Evolutionary conservation across 2,329 filamentous ascomycete genomes (phyloP).

Genomic region (Fusarium liriodendri): DNA sequence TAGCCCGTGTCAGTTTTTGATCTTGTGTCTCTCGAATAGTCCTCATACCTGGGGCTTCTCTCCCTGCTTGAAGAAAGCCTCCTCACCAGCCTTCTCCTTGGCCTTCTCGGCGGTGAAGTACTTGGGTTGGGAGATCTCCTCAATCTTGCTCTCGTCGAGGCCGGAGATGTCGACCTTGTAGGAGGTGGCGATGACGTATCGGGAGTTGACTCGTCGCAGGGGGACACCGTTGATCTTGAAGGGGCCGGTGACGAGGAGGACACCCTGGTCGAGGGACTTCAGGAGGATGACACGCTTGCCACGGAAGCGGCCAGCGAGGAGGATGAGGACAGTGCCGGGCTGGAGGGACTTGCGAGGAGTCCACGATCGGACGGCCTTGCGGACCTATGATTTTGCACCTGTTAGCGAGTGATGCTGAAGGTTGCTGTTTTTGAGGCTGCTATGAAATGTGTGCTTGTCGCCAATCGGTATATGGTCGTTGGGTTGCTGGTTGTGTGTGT

Average conservation of each 20-base stretch:
- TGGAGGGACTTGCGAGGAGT: slow-evolving; percentile 89
- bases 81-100: slow-evolving; percentile 95
- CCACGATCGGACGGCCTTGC: slow-evolving; percentile 92
- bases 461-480: slow-evolving; percentile 26
- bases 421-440: slow-evolving; percentile 13
- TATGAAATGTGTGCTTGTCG: slow-evolving; percentile 6
- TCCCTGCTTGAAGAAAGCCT: slow-evolving; percentile 99
- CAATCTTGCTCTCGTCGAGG: slow-evolving; percentile 90
- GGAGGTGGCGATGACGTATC: slow-evolving; percentile 93
- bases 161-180: slow-evolving; percentile 86
- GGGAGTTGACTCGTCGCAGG: slow-evolving; percentile 91
- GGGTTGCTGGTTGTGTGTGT: slow-evolving; percentile 18
- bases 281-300: slow-evolving; percentile 99
- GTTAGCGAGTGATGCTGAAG: slow-evolving; percentile 45
- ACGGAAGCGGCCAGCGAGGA: slow-evolving; percentile 99
- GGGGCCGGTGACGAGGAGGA: slow-evolving; percentile 98
- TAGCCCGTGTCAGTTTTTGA: slow-evolving; percentile 46
- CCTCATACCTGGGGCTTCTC: slow-evolving; percentile 92
- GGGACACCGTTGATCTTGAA: slow-evolving; percentile 99
- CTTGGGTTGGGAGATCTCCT: slow-evolving; percentile 78
- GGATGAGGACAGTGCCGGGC: slow-evolving; percentile 97
- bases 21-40: not conserved
- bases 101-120: slow-evolving; percentile 98
- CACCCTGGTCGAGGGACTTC: slow-evolving; percentile 96
- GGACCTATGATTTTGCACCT: slow-evolving; percentile 71